Evolutionary conservation across 176 grass and related monocot genomes (phyloP).

Genomic region (Triticum turgidum): DNA sequence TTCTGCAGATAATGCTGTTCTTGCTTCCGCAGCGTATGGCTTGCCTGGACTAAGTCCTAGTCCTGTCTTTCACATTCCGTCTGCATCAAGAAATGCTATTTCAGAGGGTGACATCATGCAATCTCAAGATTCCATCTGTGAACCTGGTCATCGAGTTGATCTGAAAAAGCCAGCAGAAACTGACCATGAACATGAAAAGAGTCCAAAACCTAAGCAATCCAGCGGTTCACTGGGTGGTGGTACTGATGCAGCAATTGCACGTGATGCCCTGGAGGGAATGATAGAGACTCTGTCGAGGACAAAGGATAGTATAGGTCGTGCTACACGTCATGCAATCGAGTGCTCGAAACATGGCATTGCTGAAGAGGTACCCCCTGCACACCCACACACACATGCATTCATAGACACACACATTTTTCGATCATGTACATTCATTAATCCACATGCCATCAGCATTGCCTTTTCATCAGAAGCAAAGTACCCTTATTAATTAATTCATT

Average conservation of each 20-base stretch:
- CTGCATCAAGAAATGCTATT: conserved; percentile 60
- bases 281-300: conserved; percentile 96
- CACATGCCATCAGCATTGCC: conserved; percentile 8
- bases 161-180: conserved; percentile 52
- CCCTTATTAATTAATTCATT: conserved; percentile 10
- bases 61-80: conserved; percentile 59
- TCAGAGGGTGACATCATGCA: conserved; percentile 44
- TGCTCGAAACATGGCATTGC: conserved; percentile 95
- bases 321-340: conserved; percentile 89
- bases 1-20: conserved; percentile 46
- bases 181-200: conserved; percentile 54
- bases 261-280: conserved; percentile 90
- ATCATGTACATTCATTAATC: neutral
- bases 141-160: conserved; percentile 36
- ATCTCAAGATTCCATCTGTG: conserved; percentile 42
- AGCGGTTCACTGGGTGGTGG: conserved; percentile 49
- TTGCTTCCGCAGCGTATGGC: conserved; percentile 50
- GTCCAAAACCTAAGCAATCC: conserved; percentile 44
- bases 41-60: conserved; percentile 68
- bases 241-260: conserved; percentile 80
- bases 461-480: conserved; percentile 23
- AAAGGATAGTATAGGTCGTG: conserved; percentile 98
- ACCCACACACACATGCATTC: neutral
- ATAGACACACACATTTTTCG: neutral
- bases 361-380: conserved; percentile 58